Evolutionary conservation across 176 grass and related monocot species (phyloP).

Genomic region (Pharus latifolius): DNA sequence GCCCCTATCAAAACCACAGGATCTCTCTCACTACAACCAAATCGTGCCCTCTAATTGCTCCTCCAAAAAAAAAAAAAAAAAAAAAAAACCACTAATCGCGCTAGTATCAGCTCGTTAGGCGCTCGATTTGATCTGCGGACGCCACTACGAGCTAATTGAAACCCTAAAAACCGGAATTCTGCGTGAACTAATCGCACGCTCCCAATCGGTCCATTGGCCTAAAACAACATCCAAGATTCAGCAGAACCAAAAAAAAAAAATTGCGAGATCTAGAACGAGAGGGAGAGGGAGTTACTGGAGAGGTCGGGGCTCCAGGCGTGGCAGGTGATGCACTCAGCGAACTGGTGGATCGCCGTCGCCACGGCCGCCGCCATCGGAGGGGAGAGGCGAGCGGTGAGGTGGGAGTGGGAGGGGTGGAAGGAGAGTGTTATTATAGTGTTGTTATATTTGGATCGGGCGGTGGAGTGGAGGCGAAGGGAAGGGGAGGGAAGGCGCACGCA

Average conservation of each 20-base stretch:
- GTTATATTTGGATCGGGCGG: background rate
- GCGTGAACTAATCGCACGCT: background rate
- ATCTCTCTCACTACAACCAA: background rate
- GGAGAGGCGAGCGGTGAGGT: background rate
- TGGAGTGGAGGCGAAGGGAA: background rate
- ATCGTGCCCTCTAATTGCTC: background rate
- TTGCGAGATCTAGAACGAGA: conserved; percentile 14
- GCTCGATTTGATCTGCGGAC: background rate
- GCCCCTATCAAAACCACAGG: no score
- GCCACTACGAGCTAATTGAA: background rate
- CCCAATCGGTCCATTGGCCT: background rate
- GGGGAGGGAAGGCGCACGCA: background rate
- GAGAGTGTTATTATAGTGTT: background rate
- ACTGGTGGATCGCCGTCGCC: conserved; percentile 76
- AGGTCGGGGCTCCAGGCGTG: conserved; percentile 94
- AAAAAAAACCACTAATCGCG: background rate
- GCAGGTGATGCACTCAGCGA: conserved; percentile 98
- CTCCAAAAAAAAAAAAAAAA: background rate
- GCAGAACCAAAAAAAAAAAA: background rate
- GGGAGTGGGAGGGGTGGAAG: background rate
- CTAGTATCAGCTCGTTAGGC: no score
- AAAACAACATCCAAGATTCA: background rate
- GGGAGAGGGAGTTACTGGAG: conserved; percentile 39
- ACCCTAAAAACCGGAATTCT: conserved; percentile 5
- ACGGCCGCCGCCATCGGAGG: conserved; percentile 24